A percentile compares a stretch with the other conserved stretches of the same genome.
Evolutionary conservation across 371 early-diverging fungal genomes (phyloP).

Genomic region (Lichtheimia hyalospora): DNA sequence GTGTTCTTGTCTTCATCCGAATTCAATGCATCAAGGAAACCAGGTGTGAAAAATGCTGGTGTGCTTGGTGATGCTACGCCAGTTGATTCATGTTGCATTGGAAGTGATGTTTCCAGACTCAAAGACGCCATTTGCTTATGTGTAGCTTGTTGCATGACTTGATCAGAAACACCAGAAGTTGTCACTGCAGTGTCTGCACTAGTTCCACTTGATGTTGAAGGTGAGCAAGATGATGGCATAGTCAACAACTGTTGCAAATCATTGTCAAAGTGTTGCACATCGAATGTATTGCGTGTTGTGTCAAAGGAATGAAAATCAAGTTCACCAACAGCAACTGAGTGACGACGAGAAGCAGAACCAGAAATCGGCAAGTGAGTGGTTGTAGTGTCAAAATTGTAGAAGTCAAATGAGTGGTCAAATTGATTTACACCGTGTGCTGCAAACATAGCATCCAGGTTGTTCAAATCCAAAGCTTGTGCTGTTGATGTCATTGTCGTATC

Average conservation of each 20-base stretch:
- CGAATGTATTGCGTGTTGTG: conserved; percentile 12
- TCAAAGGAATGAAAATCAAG: conserved; percentile 17
- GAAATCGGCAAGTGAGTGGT: not conserved
- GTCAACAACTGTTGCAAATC: conserved; percentile 19
- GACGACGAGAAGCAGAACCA: conserved; percentile 21
- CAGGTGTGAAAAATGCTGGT: conserved; percentile 61
- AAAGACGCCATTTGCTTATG: conserved; percentile 35
- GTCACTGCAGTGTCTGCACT: not conserved
- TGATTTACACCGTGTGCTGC: not conserved
- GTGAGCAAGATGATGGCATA: conserved; percentile 9
- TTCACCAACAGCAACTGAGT: conserved; percentile 30
- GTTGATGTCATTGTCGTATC: not conserved
- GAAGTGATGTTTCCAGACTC: conserved; percentile 22
- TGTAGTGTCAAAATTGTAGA: not conserved
- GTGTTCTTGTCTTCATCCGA: conserved; percentile 10
- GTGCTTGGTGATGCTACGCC: conserved; percentile 40
- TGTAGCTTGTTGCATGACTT: not conserved
- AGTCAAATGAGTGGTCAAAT: not conserved
- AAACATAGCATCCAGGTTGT: conserved; percentile 5
- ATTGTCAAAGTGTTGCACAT: conserved; percentile 14
- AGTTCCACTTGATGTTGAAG: not conserved
- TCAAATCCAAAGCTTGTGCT: conserved; percentile 1
- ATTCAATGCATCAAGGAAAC: conserved; percentile 56
- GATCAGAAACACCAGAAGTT: not conserved
- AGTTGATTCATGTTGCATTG: conserved; percentile 11